Evolutionary conservation across 306 rosid species (phyloP).

Genomic region (Purshia tridentata): DNA sequence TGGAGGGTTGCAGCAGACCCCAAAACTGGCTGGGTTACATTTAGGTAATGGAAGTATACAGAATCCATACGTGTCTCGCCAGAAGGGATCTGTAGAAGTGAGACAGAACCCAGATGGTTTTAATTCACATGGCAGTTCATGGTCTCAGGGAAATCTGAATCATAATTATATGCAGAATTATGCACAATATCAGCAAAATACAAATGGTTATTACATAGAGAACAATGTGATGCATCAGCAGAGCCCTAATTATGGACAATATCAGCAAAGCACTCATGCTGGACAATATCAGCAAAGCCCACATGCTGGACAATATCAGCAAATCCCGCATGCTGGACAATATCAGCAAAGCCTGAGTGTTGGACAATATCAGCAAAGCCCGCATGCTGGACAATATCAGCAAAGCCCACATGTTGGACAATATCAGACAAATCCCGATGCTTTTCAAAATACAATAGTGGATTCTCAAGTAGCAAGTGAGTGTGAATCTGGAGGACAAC

Average conservation of each 20-base stretch:
- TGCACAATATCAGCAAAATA: conserved; percentile 25
- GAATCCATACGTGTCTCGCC: conserved; percentile 24
- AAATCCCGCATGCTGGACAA: conserved; percentile 27
- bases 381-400: background rate
- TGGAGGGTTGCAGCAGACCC: conserved; percentile 28
- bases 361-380: conserved; percentile 29
- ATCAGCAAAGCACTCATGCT: conserved; percentile 7
- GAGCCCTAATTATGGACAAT: conserved; percentile 5
- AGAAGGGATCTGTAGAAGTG: conserved; percentile 29
- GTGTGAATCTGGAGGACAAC: conserved; percentile 28
- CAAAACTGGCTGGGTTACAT: background rate
- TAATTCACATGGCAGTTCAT: conserved; percentile 31
- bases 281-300: conserved; percentile 40
- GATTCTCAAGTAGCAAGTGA: conserved; percentile 35
- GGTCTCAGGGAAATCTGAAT: conserved; percentile 28
- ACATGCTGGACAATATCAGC: conserved; percentile 17
- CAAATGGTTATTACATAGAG: conserved; percentile 19
- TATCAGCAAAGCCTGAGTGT: background rate
- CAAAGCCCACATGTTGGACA: background rate
- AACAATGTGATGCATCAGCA: conserved; percentile 20
- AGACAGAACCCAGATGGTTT: conserved; percentile 27
- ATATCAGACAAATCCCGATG: conserved; percentile 15
- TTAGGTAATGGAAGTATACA: conserved; percentile 20
- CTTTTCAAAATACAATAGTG: conserved; percentile 28
- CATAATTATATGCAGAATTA: conserved; percentile 23